A percentile compares a stretch with the other conserved stretches of the same genome.
Conservation (phyloP, 2,329 filamentous ascomycete species). For the Claviceps africana region DNA sequence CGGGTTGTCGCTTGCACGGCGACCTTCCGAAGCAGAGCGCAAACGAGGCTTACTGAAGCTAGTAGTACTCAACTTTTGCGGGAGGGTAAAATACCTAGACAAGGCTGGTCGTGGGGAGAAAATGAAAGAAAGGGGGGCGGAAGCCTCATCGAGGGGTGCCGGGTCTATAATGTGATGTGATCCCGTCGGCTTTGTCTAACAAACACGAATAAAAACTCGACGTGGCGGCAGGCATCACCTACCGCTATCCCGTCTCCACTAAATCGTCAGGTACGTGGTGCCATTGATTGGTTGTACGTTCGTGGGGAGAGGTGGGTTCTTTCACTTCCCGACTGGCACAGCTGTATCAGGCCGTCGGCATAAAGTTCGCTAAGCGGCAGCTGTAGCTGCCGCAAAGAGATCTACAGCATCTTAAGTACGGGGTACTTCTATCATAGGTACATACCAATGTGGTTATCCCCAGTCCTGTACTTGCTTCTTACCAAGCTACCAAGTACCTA, state of each 20-base stretch:
- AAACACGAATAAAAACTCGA: not conserved
- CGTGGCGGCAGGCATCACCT: no score
- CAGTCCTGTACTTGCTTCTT: no score
- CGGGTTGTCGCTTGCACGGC: not conserved
- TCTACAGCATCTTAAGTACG: no score
- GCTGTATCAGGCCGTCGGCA: not conserved
- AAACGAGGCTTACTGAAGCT: not conserved
- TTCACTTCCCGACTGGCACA: not conserved
- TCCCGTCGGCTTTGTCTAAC: not conserved
- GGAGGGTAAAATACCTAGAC: not conserved
- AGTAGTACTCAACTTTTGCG: not conserved
- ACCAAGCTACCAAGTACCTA: no score
- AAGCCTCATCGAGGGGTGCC: not conserved
- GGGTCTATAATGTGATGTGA: not conserved
- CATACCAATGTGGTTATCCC: no score
- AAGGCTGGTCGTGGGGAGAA: not conserved
- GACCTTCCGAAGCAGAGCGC: not conserved
- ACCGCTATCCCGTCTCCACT: not conserved
- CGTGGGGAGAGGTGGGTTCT: not conserved
- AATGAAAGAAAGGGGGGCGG: not conserved
- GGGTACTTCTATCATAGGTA: no score
- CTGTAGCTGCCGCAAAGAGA: not conserved
- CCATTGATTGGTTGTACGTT: not conserved
- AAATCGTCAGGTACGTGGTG: not conserved
- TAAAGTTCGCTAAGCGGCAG: not conserved